Evolutionary conservation across 768 basidiomycete species (phyloP).

Genomic region (Kwoniella europaea): DNA sequence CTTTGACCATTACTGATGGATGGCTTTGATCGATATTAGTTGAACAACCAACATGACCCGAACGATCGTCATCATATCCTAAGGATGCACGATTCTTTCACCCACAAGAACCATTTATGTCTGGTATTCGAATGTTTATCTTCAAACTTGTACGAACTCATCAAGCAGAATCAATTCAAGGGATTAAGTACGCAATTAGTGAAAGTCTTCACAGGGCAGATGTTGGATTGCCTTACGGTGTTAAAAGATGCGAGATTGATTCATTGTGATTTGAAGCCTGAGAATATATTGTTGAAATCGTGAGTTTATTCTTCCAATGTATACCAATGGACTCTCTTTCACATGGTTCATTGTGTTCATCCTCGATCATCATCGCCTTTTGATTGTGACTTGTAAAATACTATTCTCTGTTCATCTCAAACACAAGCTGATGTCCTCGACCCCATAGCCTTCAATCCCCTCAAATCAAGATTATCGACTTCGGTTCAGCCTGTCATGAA

Average conservation of each 20-base stretch:
- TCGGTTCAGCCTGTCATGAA: conserved; percentile 98
- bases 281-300: conserved; percentile 97
- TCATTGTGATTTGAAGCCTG: conserved; percentile 98
- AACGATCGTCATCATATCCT: conserved; percentile 96
- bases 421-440: not conserved
- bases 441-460: conserved; percentile 82
- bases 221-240: conserved; percentile 87
- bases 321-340: too few relatives aligned
- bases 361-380: not conserved
- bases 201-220: conserved; percentile 96
- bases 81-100: conserved; percentile 92
- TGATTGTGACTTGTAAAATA: not conserved
- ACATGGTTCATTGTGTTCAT: not conserved
- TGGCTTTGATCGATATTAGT: conserved; percentile 60
- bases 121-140: conserved; percentile 97
- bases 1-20: not conserved
- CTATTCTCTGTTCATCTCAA: too few relatives aligned
- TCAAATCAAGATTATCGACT: conserved; percentile 98
- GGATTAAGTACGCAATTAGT: conserved; percentile 95
- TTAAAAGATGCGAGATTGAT: conserved; percentile 95
- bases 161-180: conserved; percentile 99
- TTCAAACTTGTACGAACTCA: conserved; percentile 96
- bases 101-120: conserved; percentile 93
- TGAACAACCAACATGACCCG: conserved; percentile 92
- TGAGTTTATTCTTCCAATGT: conserved; percentile 58